Evolutionary conservation across 306 rosid species (phyloP), one percentile per base, ranked within the genome.

Genomic region (Begonia fuchsioides): DNA sequence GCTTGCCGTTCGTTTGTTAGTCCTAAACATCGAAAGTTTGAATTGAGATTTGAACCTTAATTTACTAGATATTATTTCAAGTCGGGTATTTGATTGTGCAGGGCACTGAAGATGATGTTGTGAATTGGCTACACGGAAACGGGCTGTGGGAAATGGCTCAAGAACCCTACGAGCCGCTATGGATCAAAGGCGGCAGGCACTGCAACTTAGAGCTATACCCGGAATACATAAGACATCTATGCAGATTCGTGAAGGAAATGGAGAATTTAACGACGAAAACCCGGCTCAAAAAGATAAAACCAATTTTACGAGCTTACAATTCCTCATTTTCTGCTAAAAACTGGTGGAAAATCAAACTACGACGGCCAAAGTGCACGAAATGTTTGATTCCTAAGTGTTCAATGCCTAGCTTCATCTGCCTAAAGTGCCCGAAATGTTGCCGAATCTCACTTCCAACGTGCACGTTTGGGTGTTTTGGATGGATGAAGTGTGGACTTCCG

Each of bases 191-290:
- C 38, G 98, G 94, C 15, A 94, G 98, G 11, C 98, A 92, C 74
- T 81, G 96, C 76, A 92, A 92, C 81, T 66, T 85, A 73, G 96
- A 92, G 85, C 87, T 92, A 41, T 92, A 85, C 75, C 98, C 98
- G 0, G 96, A 92, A 56, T 92, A 85, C 79, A 85, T 92, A 49
- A 73, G 74, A 69, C 96, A 85, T 67, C 80, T 92, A 38, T 73
- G 81, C 79, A 77, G 73, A 63, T 92, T 75, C 15, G 58, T 92
- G 61, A 83, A 61, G 51, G 96, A 85, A 67, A 82, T 92, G 94
- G 98, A 92, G 70, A 82, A 57, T 55, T 65, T 75, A 55, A 85
- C 96, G 32, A 92, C 98, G 0, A 76, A 63, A 60, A 75, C 58
- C 43, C 88, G 69, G 44, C 85, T 92, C 0, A 73, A 75, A n/a